Evolutionary conservation across 1,284 basidiomycete genomes (phyloP), one percentile per base, ranked within the genome.

Genomic region (Cutaneotrichosporon sp.): DNA sequence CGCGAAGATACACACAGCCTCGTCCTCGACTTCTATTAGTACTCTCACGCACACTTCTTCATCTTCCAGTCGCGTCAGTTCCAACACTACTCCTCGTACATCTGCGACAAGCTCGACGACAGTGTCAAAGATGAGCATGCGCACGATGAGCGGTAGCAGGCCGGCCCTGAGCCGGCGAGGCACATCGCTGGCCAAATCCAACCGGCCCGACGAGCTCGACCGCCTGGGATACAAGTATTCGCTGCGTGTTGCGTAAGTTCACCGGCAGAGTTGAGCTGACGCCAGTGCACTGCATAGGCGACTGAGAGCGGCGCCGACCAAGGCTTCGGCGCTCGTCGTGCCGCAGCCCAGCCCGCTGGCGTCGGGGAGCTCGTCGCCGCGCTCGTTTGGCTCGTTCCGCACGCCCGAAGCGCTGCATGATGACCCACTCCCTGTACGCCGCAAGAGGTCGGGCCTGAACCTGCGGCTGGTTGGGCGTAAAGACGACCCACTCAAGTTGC

Each of bases 161-260:
- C 26, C 26, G 26, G 26, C 26, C 26, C 26, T 30, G 26, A 30
- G 26, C 26, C 26, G 26, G 7, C 26, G 26, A 30, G 26, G 26
- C 26, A 30, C 26, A 5, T 30, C 26, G 26, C 7, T 30, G 26
- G 26, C 26, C 26, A 30, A 30, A 10, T 30, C 21, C 23, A 13
- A 10, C 17, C 35, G 8, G 33, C 23, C 8, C 17, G 68, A 73
- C 22, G 72, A 74, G 48, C 37, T 73, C 13, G 71, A 74, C 48
- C 57, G 60, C 40, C 45, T 61, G 50, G 69, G 67, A 3, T 75
- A 75, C 47, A 49, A 55, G n/a, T 73, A 68, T 51, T 67, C 71
- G 4, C 58, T 75, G 26, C 62, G 68, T 33, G 67, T 73, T 9
- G 72, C 72, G 72, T 72, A 47, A 64, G 72, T 71, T 13, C 21